These are phyloP conservation scores for Lagenidium giganteum DNA, from an alignment of 352 stramenopile genomes.

Conservation along the genomic window DNA sequence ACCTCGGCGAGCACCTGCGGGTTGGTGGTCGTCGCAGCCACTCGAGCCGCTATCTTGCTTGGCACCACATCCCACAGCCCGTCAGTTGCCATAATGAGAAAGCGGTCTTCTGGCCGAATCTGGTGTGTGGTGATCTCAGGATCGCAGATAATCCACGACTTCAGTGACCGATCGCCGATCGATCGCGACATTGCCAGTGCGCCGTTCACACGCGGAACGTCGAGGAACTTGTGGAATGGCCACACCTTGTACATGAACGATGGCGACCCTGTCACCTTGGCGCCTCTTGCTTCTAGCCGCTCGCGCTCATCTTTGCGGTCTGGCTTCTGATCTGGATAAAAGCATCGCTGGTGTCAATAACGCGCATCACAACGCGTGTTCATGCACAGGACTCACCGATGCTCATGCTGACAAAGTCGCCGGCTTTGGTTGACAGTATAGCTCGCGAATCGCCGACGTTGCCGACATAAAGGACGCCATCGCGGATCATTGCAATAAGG, in stretches of 20 bases:
- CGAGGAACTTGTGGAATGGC: slow-evolving; percentile 62
- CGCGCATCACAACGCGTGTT: too few species aligned
- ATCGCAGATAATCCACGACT: slow-evolving; percentile 56
- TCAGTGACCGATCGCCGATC: slow-evolving; percentile 66
- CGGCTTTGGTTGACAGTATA: slow-evolving; percentile 40
- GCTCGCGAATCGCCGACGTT: slow-evolving; percentile 74
- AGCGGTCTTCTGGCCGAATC: slow-evolving; percentile 42
- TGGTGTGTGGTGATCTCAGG: slow-evolving; percentile 53
- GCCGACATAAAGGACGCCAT: slow-evolving; percentile 47
- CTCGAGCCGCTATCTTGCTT: too few species aligned
- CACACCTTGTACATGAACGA: slow-evolving; percentile 60
- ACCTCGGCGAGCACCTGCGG: too few species aligned
- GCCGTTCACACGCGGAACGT: slow-evolving; percentile 74
- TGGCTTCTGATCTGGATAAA: slow-evolving; percentile 55
- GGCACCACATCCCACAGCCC: slow-evolving; percentile 74
- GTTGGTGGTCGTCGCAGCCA: too few species aligned
- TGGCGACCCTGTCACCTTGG: slow-evolving; percentile 47
- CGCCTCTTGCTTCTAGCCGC: slow-evolving; percentile 57
- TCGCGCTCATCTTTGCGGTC: slow-evolving; percentile 51
- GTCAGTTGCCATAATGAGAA: slow-evolving; percentile 64
- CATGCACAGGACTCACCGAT: too few species aligned
- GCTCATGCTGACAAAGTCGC: slow-evolving; percentile 37
- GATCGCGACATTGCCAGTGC: slow-evolving; percentile 64
- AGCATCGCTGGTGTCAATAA: too few species aligned
- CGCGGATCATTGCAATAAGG: slow-evolving; percentile 56